A percentile compares a stretch with the other conserved stretches of the same genome.
Evolutionary conservation across 257 asterid species (phyloP).

Genomic region (Solanum neorickii): DNA sequence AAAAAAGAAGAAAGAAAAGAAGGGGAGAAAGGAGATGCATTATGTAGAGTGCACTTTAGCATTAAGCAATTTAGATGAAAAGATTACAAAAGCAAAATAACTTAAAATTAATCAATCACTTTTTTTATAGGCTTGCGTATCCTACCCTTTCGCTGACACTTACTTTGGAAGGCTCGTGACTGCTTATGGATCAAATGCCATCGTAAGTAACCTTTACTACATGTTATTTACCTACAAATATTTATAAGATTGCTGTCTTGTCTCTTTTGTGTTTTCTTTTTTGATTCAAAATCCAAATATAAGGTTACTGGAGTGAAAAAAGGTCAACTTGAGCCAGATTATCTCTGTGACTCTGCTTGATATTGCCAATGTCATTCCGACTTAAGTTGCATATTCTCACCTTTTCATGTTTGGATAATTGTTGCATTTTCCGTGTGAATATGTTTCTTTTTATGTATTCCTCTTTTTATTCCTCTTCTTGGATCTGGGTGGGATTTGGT

Average conservation of each 20-base stretch:
- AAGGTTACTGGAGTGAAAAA: background rate
- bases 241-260: background rate
- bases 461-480: background rate
- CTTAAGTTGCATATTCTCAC: background rate
- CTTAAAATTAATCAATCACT: background rate
- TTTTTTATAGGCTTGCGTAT: slow-evolving; percentile 36
- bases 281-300: background rate
- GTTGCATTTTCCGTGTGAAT: background rate
- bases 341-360: background rate
- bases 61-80: background rate
- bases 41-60: background rate
- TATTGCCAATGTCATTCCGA: background rate
- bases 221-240: background rate
- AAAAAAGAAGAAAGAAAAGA: background rate
- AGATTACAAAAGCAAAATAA: background rate
- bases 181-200: slow-evolving; percentile 42
- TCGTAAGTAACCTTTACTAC: slow-evolving; percentile 21
- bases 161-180: slow-evolving; percentile 31
- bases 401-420: background rate
- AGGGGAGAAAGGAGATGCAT: background rate
- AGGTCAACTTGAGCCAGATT: background rate
- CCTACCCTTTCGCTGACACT: slow-evolving; percentile 40
- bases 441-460: background rate
- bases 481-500: background rate
- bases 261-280: background rate